Conservation (phyloP, 305 asterid genomes). For the Striga hermonthica region DNA sequence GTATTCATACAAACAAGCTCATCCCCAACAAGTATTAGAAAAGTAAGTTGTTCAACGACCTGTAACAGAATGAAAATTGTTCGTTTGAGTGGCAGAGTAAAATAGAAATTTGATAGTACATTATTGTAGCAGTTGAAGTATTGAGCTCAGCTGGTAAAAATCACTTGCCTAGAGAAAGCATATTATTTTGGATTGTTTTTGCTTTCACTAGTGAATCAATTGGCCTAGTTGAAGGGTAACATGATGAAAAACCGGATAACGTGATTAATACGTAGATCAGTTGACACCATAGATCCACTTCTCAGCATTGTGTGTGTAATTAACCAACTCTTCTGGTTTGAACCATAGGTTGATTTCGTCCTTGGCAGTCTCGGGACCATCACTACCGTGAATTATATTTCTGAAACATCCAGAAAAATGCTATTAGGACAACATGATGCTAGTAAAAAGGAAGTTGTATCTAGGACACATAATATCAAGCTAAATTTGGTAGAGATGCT, state of each 20-base stretch:
- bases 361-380: slow-evolving; percentile 93
- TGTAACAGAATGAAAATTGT: not conserved
- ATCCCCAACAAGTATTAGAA: too few species aligned
- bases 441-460: not conserved
- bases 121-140: slow-evolving; percentile 38
- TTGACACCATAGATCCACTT: slow-evolving; percentile 82
- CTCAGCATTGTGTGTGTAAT: slow-evolving; percentile 70
- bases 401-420: slow-evolving; percentile 37
- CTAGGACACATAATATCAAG: too few species aligned
- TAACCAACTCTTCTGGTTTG: slow-evolving; percentile 82
- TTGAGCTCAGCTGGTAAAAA: slow-evolving; percentile 15
- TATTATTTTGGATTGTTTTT: slow-evolving; percentile 38
- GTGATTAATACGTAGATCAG: slow-evolving; percentile 27
- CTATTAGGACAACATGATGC: slow-evolving; percentile 19
- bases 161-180: slow-evolving; percentile 37
- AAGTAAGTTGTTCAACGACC: too few species aligned
- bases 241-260: slow-evolving; percentile 1
- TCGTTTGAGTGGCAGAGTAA: not conserved
- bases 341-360: slow-evolving; percentile 92
- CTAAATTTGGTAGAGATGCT: too few species aligned
- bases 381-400: slow-evolving; percentile 92
- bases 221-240: not conserved
- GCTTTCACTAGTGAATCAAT: slow-evolving; percentile 32
- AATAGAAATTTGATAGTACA: slow-evolving; percentile 29
- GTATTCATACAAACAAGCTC: too few species aligned